Conservation (phyloP, 305 asterid genomes). For the Fraxinus latifolia region DNA sequence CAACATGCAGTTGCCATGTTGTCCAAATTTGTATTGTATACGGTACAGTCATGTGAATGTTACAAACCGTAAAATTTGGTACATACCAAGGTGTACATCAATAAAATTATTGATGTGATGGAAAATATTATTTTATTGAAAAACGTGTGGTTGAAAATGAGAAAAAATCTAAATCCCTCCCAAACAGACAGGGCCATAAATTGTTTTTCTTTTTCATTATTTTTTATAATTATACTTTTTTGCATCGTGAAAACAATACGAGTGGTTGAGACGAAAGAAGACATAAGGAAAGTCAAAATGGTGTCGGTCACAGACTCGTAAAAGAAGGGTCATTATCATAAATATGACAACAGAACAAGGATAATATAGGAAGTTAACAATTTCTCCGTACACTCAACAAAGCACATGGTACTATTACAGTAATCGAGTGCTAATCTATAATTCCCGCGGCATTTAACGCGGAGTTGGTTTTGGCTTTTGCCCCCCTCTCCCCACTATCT, state of each 20-base stretch:
- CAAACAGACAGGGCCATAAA: background rate
- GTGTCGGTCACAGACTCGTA: constrained; percentile 20
- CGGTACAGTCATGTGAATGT: too few species aligned
- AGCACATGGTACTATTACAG: constrained; percentile 28
- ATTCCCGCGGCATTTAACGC: constrained; percentile 45
- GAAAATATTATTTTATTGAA: too few species aligned
- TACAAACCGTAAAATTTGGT: too few species aligned
- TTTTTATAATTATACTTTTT: background rate
- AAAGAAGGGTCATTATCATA: background rate
- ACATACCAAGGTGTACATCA: too few species aligned
- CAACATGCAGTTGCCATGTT: too few species aligned
- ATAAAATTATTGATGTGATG: too few species aligned
- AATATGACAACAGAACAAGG: background rate
- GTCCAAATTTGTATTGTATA: too few species aligned
- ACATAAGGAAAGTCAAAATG: background rate
- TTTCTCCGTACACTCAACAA: constrained; percentile 4
- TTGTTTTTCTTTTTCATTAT: background rate
- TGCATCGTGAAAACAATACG: background rate
- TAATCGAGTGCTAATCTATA: constrained; percentile 16
- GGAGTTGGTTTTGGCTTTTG: constrained; percentile 29
- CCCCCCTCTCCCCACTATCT: background rate
- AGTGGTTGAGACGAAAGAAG: background rate
- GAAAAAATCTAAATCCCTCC: too few species aligned
- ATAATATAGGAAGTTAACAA: background rate
- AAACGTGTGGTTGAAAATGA: too few species aligned